Evolutionary conservation across 805 yeast genomes (phyloP).

Genomic region (Nakazawaea siamensis): DNA sequence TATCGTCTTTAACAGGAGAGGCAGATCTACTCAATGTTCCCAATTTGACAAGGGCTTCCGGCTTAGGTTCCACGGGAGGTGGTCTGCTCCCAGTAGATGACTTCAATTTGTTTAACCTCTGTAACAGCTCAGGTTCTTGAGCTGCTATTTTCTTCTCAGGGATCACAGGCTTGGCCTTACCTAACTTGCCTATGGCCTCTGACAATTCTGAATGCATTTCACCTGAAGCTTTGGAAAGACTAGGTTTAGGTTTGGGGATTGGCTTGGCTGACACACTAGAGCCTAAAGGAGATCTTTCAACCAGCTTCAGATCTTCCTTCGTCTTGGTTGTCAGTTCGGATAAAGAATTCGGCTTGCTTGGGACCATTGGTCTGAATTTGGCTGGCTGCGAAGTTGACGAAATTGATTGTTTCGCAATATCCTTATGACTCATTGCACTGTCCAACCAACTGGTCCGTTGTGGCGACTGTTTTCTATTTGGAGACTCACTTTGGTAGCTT

Average conservation of each 20-base stretch:
- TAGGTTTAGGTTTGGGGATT: not conserved
- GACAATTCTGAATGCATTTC: not conserved
- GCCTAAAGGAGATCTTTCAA: no score
- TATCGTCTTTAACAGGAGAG: constrained; percentile 13
- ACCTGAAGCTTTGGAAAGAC: no score
- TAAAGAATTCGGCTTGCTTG: constrained; percentile 8
- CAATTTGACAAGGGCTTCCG: constrained; percentile 1
- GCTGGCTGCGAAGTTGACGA: not conserved
- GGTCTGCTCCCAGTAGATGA: no score
- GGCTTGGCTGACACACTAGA: no score
- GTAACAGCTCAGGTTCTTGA: constrained; percentile 13
- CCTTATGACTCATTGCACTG: constrained; percentile 5
- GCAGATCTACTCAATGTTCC: constrained; percentile 10
- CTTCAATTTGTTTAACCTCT: constrained; percentile 12
- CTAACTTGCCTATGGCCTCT: not conserved
- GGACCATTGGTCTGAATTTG: constrained; percentile 9
- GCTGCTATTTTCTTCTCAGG: not conserved
- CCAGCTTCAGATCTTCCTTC: not conserved
- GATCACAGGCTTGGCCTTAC: no score
- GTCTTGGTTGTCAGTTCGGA: constrained; percentile 1
- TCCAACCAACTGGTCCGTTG: constrained; percentile 7
- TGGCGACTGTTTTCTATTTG: not conserved
- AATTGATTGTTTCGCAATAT: constrained; percentile 1
- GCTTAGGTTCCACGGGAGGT: no score
- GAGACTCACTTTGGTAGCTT: not conserved